Base-by-base conservation (phyloP, 2,329 filamentous ascomycete species). In the Aspergillus aculeatus region DNA sequence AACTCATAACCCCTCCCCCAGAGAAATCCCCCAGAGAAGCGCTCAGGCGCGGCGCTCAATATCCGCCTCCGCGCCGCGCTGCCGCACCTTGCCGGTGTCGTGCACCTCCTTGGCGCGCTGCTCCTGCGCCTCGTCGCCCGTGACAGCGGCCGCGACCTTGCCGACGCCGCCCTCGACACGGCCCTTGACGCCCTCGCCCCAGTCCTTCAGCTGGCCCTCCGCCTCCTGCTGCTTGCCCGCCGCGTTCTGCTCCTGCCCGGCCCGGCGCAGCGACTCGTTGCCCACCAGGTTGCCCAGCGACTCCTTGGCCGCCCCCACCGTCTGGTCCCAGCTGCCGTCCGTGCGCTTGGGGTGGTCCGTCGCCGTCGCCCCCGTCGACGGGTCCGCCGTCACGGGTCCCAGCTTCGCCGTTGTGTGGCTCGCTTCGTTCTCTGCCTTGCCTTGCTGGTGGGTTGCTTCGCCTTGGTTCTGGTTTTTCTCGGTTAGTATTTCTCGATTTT, bases 281-380 rank as follows among this genome's bases (percentile, higher is more conserved):
- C 93, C 94, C 26, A 94, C 66, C 5, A 94, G 68, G 19, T 88
- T 87, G 59, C 94, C 94, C 1, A 95, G 64, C 4, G 87, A 81
- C 74, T 97, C 91, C 81, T 97, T 97, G 48, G 88, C 88, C 1
- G 89, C 85, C 55, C 93, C 94, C n/a, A 93, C 72, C 5, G 92
- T 96, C 79, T 97, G 93, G 80, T 96, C 91, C 87, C 89, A 96
- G 19, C 83, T 83, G 48, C 94, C 93, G 19, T 85, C 74, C 23
- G 83, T 80, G 65, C 92, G 90, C 74, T 94, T 82, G 11, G 87
- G 81, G 76, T 91, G 82, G 76, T 96, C 91, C 66, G 85, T 83
- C 63, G 88, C 84, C 52, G 90, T 80, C 38, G 87, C 89, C 51
- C 91, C 91, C 0, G 86, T 84, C 54, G 87, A 81, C 11, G 88